Evolutionary conservation across 2,329 filamentous ascomycete species (phyloP).

Genomic region (Raffaelea arxii): DNA sequence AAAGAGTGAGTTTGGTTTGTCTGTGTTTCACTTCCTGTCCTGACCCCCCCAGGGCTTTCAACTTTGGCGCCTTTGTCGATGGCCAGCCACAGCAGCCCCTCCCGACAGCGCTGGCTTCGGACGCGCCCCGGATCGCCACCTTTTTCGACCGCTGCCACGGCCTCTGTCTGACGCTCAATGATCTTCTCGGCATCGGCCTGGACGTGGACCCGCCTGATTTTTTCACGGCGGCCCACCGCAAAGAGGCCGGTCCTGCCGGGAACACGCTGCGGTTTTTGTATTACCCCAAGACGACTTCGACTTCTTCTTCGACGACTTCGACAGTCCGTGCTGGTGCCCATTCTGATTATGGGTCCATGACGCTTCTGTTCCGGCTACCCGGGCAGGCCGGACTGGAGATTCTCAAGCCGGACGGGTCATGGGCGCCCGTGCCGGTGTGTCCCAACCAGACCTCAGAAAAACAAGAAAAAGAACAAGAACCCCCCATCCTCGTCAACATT

Average conservation of each 20-base stretch:
- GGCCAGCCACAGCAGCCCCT: constrained; percentile 68
- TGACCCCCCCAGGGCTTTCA: constrained; percentile 60
- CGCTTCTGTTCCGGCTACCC: constrained; percentile 73
- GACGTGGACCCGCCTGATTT: constrained; percentile 43
- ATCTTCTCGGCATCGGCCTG: constrained; percentile 70
- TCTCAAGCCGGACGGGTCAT: constrained; percentile 41
- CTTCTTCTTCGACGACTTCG: constrained; percentile 24
- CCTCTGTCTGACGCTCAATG: constrained; percentile 64
- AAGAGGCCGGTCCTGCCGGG: constrained; percentile 35
- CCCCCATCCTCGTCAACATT: constrained; percentile 76
- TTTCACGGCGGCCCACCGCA: constrained; percentile 43
- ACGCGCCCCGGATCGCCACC: constrained; percentile 50
- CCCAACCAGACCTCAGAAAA: constrained; percentile 51
- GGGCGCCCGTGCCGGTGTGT: constrained; percentile 59
- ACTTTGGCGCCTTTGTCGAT: constrained; percentile 68
- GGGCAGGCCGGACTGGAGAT: constrained; percentile 85
- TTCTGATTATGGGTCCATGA: constrained; percentile 70
- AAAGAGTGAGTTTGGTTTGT: constrained; percentile 57
- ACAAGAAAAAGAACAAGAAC: constrained; percentile 44
- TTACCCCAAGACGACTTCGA: constrained; percentile 44
- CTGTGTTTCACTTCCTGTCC: background rate
- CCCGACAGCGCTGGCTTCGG: constrained; percentile 49
- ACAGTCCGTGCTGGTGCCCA: constrained; percentile 87
- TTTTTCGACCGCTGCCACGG: constrained; percentile 65
- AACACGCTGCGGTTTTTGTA: constrained; percentile 61